Conservation (phyloP, 2,329 filamentous ascomycete species). For the Aspergillus nomiae region DNA sequence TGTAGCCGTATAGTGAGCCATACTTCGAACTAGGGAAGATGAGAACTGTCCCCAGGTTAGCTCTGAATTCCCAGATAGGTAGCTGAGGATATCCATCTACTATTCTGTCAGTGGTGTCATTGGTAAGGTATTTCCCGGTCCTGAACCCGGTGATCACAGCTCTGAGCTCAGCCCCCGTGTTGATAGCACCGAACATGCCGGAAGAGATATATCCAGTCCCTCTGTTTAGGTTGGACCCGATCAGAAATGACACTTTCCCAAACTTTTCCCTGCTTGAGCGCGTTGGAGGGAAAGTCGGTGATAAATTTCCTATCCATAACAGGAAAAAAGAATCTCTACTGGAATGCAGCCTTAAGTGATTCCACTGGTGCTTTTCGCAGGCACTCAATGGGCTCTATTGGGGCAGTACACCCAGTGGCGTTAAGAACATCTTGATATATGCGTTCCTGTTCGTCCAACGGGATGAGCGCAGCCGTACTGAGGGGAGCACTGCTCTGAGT, state of each 20-base stretch:
- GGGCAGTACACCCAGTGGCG: slow-evolving; percentile 10
- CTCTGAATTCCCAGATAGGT: not conserved
- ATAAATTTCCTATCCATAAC: slow-evolving; percentile 14
- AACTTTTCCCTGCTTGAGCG: slow-evolving; percentile 6
- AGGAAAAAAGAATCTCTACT: slow-evolving; percentile 4
- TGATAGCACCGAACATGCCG: not conserved
- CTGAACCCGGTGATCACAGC: not conserved
- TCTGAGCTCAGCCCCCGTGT: slow-evolving; percentile 4
- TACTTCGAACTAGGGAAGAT: slow-evolving; percentile 8
- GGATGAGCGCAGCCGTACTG: slow-evolving; percentile 1
- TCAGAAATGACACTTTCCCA: slow-evolving; percentile 10
- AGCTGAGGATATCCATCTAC: not conserved
- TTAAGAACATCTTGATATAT: slow-evolving; percentile 12
- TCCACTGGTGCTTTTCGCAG: slow-evolving; percentile 8
- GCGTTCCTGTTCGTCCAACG: slow-evolving; percentile 5
- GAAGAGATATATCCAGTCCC: slow-evolving; percentile 5
- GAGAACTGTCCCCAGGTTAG: not conserved
- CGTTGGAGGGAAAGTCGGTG: not conserved
- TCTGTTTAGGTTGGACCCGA: slow-evolving; percentile 15
- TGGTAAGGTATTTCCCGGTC: not conserved
- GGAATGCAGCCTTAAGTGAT: slow-evolving; percentile 6
- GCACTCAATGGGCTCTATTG: slow-evolving; percentile 6
- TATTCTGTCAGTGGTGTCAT: not conserved
- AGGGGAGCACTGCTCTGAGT: slow-evolving; percentile 16
- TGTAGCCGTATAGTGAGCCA: slow-evolving; percentile 13